Conservation (phyloP, 257 asterid genomes). For the Capsicum baccatum region DNA sequence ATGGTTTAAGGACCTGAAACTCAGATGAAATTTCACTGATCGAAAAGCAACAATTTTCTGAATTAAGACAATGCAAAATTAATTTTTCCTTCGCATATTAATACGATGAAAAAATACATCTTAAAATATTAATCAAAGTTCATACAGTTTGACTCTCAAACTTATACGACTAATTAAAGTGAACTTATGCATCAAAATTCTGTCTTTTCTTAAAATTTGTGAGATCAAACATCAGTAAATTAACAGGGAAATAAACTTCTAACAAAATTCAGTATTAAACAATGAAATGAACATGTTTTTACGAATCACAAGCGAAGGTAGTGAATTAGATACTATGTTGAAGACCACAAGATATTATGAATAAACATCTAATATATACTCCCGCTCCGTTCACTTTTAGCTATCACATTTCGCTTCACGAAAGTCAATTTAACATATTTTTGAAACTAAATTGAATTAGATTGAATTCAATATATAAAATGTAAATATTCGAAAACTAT, state of each 20-base stretch:
- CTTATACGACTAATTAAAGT: too few species aligned
- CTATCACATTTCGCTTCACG: neutral
- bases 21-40: constrained; percentile 1
- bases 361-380: neutral
- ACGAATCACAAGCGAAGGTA: too few species aligned
- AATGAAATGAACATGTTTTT: too few species aligned
- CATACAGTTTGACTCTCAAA: too few species aligned
- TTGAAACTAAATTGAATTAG: too few species aligned
- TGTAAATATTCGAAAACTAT: too few species aligned
- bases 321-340: too few species aligned
- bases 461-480: too few species aligned
- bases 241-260: too few species aligned
- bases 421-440: neutral
- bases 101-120: too few species aligned
- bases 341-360: neutral
- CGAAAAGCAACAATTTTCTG: neutral
- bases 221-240: too few species aligned
- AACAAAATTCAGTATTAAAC: too few species aligned
- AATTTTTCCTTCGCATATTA: neutral
- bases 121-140: neutral
- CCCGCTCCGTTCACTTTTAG: neutral
- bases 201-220: neutral
- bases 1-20: neutral
- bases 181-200: neutral
- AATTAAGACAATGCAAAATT: neutral